Conservation (phyloP, 345 rosid species). For the Syzygium grande region DNA sequence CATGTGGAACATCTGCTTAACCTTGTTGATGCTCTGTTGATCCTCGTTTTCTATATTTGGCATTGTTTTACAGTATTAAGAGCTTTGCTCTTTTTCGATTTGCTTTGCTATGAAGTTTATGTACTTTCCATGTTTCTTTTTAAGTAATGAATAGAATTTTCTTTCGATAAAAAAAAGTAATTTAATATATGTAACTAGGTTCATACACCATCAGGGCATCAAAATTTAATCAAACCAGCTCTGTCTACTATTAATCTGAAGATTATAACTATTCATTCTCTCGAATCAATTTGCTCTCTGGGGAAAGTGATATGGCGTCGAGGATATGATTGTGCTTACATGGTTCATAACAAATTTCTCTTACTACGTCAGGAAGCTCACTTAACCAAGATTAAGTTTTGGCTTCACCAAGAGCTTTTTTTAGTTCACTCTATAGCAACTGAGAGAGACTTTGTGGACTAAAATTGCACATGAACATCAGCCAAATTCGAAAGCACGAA, state of each 20-base stretch:
- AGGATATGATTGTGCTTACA: not conserved
- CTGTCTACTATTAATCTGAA: not conserved
- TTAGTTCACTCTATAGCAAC: not conserved
- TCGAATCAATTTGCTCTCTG: not conserved
- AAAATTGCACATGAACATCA: not conserved
- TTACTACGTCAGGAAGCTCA: not conserved
- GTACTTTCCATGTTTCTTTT: not conserved
- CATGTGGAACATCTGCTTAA: not conserved
- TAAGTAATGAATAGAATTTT: not conserved
- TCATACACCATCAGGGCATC: not conserved
- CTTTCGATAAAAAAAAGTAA: not conserved
- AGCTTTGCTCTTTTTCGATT: not conserved
- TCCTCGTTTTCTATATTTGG: not conserved
- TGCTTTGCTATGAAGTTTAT: not conserved
- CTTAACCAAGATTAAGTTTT: not conserved
- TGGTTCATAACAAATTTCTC: not conserved
- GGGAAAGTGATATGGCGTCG: no score
- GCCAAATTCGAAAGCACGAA: not conserved
- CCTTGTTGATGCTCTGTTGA: not conserved
- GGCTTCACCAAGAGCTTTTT: not conserved
- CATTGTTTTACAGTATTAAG: no score
- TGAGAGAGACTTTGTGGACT: not conserved
- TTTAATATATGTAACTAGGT: not conserved
- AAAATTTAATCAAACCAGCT: not conserved
- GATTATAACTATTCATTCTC: not conserved